Percentiles rank a stretch among this genome's conserved stretches.
phyloP scores from a whole-genome alignment of 1,284 basidiomycete species.

The Trichosporon asahii region DNA sequence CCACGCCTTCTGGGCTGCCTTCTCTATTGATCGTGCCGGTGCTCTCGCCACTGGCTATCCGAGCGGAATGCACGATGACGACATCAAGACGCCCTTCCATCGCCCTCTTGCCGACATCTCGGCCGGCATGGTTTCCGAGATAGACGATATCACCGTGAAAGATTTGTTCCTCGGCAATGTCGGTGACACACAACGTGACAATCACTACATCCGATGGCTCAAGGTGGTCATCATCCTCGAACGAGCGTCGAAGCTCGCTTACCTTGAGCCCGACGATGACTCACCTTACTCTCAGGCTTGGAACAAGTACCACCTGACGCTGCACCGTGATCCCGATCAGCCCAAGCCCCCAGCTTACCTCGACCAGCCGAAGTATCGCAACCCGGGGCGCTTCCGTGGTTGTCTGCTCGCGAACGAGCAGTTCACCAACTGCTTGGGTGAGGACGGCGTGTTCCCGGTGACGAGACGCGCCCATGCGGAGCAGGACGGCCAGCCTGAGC shows the following conservation, averaged over 20 bases:
- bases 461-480: slow-evolving; percentile 33
- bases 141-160: slow-evolving; percentile 39
- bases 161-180: slow-evolving; percentile 37
- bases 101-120: slow-evolving; percentile 37
- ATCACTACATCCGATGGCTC: slow-evolving; percentile 29
- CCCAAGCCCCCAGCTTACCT: slow-evolving; percentile 34
- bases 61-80: slow-evolving; percentile 34
- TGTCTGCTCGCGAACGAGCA: slow-evolving; percentile 35
- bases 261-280: slow-evolving; percentile 36
- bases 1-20: slow-evolving; percentile 46
- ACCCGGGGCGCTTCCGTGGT: slow-evolving; percentile 37
- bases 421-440: slow-evolving; percentile 30
- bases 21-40: slow-evolving; percentile 40
- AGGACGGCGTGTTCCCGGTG: slow-evolving; percentile 41
- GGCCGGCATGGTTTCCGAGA: slow-evolving; percentile 32
- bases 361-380: slow-evolving; percentile 44
- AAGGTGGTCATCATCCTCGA: slow-evolving; percentile 42
- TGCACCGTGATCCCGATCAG: slow-evolving; percentile 23
- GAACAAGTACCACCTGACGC: slow-evolving; percentile 28
- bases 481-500: slow-evolving; percentile 32
- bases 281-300: slow-evolving; percentile 38
- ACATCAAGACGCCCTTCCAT: slow-evolving; percentile 46
- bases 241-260: slow-evolving; percentile 41
- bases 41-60: slow-evolving; percentile 44
- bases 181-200: slow-evolving; percentile 26